A percentile compares a stretch with the other conserved stretches of the same genome.
Evolutionary conservation across 345 rosid species (phyloP).

Genomic region (Eucalyptus rudis): DNA sequence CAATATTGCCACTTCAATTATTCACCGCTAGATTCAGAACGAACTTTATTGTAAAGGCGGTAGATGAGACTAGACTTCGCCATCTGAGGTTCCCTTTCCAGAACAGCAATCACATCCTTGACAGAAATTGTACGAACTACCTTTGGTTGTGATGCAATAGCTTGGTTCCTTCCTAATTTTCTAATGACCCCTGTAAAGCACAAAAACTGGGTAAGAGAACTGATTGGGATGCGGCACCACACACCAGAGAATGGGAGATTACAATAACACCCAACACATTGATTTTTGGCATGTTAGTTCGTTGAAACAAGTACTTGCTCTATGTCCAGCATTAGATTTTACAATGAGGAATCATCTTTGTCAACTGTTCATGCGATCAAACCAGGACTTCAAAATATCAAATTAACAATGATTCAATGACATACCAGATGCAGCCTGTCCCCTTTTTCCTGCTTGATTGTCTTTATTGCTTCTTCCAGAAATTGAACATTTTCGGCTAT

Average conservation of each 20-base stretch:
- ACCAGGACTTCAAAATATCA: background rate
- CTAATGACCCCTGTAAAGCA: slow-evolving; percentile 32
- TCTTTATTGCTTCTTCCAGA: slow-evolving; percentile 43
- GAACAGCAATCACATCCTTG: slow-evolving; percentile 73
- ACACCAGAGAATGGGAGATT: background rate
- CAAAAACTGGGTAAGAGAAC: background rate
- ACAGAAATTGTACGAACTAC: slow-evolving; percentile 52
- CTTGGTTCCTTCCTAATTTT: slow-evolving; percentile 56
- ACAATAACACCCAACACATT: background rate
- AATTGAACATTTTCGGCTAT: slow-evolving; percentile 19
- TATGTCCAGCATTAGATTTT: background rate
- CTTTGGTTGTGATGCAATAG: slow-evolving; percentile 15
- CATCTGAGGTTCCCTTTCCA: slow-evolving; percentile 97
- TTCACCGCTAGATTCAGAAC: slow-evolving; percentile 16
- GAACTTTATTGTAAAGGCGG: slow-evolving; percentile 43
- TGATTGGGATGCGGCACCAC: background rate
- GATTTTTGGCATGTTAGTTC: background rate
- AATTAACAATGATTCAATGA: background rate
- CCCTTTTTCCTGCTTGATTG: slow-evolving; percentile 38
- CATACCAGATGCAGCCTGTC: slow-evolving; percentile 36
- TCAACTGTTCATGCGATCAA: background rate
- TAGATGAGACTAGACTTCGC: slow-evolving; percentile 70
- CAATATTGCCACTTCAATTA: background rate
- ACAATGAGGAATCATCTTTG: background rate
- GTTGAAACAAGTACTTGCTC: background rate